Percentiles rank a stretch among this genome's conserved stretches.
Evolutionary conservation across 768 basidiomycete genomes (phyloP).

Genomic region (Gymnopilus dilepis): DNA sequence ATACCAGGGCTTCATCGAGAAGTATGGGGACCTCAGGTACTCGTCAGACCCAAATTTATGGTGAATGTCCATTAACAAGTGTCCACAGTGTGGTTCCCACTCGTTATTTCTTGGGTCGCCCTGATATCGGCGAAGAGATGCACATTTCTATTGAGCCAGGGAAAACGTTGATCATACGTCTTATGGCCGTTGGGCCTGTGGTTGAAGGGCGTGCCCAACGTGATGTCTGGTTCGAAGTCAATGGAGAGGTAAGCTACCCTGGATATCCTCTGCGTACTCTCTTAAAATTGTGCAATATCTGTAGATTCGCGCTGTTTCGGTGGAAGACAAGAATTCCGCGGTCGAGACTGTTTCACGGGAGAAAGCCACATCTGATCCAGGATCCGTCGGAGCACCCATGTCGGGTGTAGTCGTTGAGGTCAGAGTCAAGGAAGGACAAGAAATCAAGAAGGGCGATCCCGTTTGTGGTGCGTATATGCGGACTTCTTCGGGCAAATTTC

Average conservation of each 20-base stretch:
- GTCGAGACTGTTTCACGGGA: conserved; percentile 95
- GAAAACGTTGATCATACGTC: conserved; percentile 94
- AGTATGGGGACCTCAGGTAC: conserved; percentile 93
- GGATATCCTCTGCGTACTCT: conserved; percentile 6
- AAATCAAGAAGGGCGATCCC: conserved; percentile 98
- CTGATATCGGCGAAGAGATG: conserved; percentile 94
- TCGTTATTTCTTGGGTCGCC: conserved; percentile 95
- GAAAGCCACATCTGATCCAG: conserved; percentile 92
- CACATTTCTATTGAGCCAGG: conserved; percentile 95
- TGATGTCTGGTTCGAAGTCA: conserved; percentile 98
- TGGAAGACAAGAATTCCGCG: conserved; percentile 97
- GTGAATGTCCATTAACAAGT: conserved; percentile 15
- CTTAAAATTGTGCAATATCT: conserved; percentile 22
- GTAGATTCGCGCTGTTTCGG: conserved; percentile 91
- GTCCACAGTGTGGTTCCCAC: conserved; percentile 86
- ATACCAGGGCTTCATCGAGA: conserved; percentile 92
- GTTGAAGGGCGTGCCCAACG: conserved; percentile 90
- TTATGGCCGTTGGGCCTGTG: conserved; percentile 95
- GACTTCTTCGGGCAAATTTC: conserved; percentile 11
- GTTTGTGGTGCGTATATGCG: conserved; percentile 71
- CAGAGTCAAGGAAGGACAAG: conserved; percentile 95
- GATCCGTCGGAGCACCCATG: conserved; percentile 98
- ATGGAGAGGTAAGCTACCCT: conserved; percentile 75
- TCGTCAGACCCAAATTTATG: conserved; percentile 25
- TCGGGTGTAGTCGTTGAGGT: conserved; percentile 98